Base-by-base conservation (phyloP, 768 basidiomycete genomes). In the Rhodotorula graminis region DNA sequence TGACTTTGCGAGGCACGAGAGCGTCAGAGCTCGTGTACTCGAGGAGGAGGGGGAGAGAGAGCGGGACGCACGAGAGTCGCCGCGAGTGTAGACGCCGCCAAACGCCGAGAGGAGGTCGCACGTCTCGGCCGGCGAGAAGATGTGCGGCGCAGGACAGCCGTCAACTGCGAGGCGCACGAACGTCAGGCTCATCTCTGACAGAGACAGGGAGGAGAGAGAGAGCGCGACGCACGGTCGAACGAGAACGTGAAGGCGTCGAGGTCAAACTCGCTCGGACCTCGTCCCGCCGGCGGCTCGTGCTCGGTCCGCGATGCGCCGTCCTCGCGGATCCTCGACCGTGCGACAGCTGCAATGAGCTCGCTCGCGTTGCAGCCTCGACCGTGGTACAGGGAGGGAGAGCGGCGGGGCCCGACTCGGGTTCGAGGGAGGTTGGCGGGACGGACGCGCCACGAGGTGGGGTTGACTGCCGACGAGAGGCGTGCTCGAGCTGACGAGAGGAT, bases 91-190 rank as follows among this genome's bases (percentile, higher is more conserved):
- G 33, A 63, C 16, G 21, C 62, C 62, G 62, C 50, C 50, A 37
- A 52, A 63, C 6, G 62, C 31, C 56, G 33, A 29, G 33, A 67
- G 25, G 31, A 60, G 44, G 49, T 60, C 58, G 65, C 62, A 63
- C 18, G 62, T 14, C 18, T 63, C 62, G 31, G 19, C 49, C 11
- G 62, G 49, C 49, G 62, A 10, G 50, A 63, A 63, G 33, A 53
- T 29, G 62, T 63, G 62, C 31, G 50, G 62, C 15, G 62, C 25
- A 21, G 62, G 62, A 18, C 62, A 63, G 9, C 50, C 50, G 12
- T 63, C 62, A 11, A 63, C 62, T 63, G 50, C 16, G 14, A 4
- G 42, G 53, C 3, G 21, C 46, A 61, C 7, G 31, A 53, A 15
- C 11, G 37, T 14, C 10, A 21, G 56, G n/a, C 25, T 19, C n/a